Base-by-base conservation (phyloP, 139 green algal species). In the Tetradesmus obliquus region DNA sequence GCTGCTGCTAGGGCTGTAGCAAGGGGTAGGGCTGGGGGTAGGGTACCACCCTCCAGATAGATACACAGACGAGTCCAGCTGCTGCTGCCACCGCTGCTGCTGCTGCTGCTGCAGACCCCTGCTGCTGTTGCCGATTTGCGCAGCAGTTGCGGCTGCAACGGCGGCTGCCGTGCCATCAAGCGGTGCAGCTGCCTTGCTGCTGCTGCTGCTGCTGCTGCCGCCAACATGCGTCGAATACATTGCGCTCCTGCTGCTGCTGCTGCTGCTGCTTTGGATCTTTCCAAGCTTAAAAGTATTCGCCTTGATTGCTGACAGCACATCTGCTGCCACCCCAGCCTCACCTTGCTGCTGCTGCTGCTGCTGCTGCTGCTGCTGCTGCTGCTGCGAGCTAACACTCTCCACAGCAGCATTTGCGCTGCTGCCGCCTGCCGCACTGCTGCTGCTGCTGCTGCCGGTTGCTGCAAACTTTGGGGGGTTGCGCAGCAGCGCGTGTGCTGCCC, bases 11-110 rank as follows among this genome's bases (percentile, higher is more conserved):
- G 24, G 51, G 51, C 82, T 60, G 79, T 84, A 69, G 82, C 82
- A 71, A 7, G 55, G 74, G n/a, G 74, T 51, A 32, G 84, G 57
- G 51, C 54, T 88, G 17, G 84, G 84, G 15, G 55, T 88, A 24
- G 79, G 79, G 57, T 92, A 92, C 88, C 88, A 92, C 3, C 88
- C 88, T 0, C 88, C 88, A 19, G 88, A 81, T 53, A 92, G 55
- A n/a, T 84, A 92, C 88, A 92, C 81, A 71, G 88, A 92, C 3
- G 88, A 91, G 2, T 87, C 55, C 1, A 88, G 81, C 3, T 55
- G 45, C 80, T 72, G 89, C 32, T 72, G 58, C 7, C 3, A 10
- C 57, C 12, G 57, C 58, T 54, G 57, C 84, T n/a, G 57, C 55
- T 55, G 55, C 6, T 22, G 58, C 51, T 2, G 82, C 3, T 24